Base-by-base conservation (phyloP, 257 asterid species). In the Leonotis leonurus region DNA sequence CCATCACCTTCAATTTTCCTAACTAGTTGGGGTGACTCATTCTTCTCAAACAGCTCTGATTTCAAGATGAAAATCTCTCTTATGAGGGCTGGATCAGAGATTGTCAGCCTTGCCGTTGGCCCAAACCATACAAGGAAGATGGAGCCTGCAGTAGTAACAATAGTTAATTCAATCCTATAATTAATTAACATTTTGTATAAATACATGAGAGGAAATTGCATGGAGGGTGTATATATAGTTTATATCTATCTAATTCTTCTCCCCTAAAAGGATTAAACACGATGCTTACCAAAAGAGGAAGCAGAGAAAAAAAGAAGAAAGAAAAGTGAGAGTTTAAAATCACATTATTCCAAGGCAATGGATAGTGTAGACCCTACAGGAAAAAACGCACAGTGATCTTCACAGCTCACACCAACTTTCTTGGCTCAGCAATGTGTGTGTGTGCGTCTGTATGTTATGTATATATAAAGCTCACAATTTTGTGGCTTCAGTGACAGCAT, bases 1-100 rank as follows among this genome's bases (percentile, higher is more conserved):
- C 99, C 97, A 52, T 85, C 94, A 2, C 99, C 97, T 83, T 92
- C 97, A 52, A 92, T 83, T 51, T 81, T 89, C 75, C 84, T 71
- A n/a, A 89, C 94, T 0, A 82, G 77, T 16, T 75, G 80, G 18
- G 97, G 97, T 0, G 96, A 64, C 29, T 92, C 99, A 52, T 73
- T 83, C 64, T 85, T 92, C 82, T 92, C 99, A 45, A 92, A 92
- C 1, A 44, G 77, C 3, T 92, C 93, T 3, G 96, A 81, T 73
- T 92, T 86, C 41, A 78, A 26, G 5, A 82, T 21, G 76, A 89
- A 86, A 2, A 89, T 85, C 20, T 92, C 95, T 43, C 88, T 73
- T 29, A 89, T 83, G 10, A 86, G 82, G 14, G 68, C 64, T 16
- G 95, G 97, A 65, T 92, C 97, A 33, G 89, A 75, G 1, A 92